These are phyloP conservation scores for Symbiodinium natans DNA, from an alignment of 73 alveolate genomes.

Conservation along the genomic window DNA sequence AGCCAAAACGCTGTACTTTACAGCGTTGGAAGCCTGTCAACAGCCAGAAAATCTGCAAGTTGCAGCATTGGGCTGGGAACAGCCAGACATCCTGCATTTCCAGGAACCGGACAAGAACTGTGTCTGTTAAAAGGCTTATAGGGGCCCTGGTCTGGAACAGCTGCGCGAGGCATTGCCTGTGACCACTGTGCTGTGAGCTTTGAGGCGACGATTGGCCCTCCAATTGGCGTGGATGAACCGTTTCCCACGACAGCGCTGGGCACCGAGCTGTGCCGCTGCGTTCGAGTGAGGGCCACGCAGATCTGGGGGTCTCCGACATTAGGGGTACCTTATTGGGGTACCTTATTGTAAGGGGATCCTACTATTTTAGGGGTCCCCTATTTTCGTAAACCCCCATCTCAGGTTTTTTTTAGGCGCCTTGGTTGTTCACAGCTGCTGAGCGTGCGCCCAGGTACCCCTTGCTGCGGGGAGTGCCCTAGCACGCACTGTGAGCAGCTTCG, in stretches of 20 bases:
- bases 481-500: neutral
- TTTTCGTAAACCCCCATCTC: neutral
- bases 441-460: slow-evolving; percentile 32
- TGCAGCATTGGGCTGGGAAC: no score
- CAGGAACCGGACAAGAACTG: no score
- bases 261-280: neutral
- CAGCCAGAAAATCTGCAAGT: no score
- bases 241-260: slow-evolving; percentile 72
- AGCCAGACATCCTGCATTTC: no score
- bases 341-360: neutral
- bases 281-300: neutral
- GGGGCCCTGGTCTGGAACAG: no score
- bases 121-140: no score
- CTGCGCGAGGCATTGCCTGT: no score
- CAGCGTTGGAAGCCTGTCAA: no score
- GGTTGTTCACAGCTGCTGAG: neutral
- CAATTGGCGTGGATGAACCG: slow-evolving; percentile 80
- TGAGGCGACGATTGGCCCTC: slow-evolving; percentile 75
- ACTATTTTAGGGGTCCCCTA: neutral
- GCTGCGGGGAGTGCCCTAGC: slow-evolving; percentile 46
- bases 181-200: neutral
- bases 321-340: neutral
- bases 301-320: neutral
- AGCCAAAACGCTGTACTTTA: no score
- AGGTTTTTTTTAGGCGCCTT: neutral